These are phyloP conservation scores for Metschnikowia santaceciliae DNA, from an alignment of 805 yeast genomes.

Conservation along the genomic window DNA sequence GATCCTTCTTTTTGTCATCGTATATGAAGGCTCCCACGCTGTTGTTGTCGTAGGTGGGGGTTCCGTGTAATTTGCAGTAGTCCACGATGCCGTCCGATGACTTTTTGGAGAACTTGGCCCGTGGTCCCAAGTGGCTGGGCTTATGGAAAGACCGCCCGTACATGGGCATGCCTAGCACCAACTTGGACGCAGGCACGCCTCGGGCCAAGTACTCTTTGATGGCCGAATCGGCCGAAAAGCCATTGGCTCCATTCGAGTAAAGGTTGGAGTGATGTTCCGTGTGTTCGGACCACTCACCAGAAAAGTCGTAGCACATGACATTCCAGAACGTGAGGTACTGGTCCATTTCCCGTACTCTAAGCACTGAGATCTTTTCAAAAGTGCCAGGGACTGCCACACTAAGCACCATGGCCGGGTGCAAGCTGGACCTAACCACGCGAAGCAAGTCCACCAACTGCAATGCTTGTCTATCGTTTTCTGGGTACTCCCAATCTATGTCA, in stretches of 20 bases:
- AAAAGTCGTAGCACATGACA: slow-evolving; percentile 86
- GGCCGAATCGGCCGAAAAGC: slow-evolving; percentile 47
- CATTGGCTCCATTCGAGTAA: slow-evolving; percentile 42
- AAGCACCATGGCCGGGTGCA: slow-evolving; percentile 39
- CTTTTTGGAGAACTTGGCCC: slow-evolving; percentile 32
- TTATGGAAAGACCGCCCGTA: slow-evolving; percentile 56
- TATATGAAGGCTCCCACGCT: slow-evolving; percentile 41
- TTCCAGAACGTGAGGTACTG: slow-evolving; percentile 66
- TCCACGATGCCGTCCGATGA: slow-evolving; percentile 40
- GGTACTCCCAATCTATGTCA: slow-evolving; percentile 95
- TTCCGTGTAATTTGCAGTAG: slow-evolving; percentile 45
- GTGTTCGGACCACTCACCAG: slow-evolving; percentile 67
- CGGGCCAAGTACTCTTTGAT: slow-evolving; percentile 38
- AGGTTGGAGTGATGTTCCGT: slow-evolving; percentile 69
- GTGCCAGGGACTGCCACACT: slow-evolving; percentile 79
- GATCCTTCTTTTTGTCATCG: slow-evolving; percentile 9
- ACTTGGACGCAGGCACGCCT: slow-evolving; percentile 46
- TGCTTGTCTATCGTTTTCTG: slow-evolving; percentile 47
- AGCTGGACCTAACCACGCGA: slow-evolving; percentile 26
- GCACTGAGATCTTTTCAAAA: slow-evolving; percentile 36
- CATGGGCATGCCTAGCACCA: slow-evolving; percentile 81
- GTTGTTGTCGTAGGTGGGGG: slow-evolving; percentile 50
- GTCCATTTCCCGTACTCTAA: slow-evolving; percentile 55
- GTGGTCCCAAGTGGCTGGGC: slow-evolving; percentile 37
- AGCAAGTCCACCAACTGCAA: slow-evolving; percentile 42